These are phyloP conservation scores for Stagonosporopsis cucurbitacearum DNA, from an alignment of 2,329 filamentous ascomycete genomes.

Conservation along the genomic window DNA sequence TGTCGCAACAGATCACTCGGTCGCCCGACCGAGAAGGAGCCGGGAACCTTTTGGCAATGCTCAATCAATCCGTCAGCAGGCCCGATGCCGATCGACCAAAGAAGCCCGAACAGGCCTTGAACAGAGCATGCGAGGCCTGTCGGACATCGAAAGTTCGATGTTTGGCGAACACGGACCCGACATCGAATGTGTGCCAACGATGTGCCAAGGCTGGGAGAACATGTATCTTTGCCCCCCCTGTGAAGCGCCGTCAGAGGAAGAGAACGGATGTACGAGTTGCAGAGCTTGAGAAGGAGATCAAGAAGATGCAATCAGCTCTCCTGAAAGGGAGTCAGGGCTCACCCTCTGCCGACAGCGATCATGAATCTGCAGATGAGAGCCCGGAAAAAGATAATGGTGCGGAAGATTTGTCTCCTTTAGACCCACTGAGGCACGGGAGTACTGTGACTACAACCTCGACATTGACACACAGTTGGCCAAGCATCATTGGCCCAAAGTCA, in stretches of 20 bases:
- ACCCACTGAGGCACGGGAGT: constrained; percentile 21
- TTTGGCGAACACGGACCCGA: constrained; percentile 33
- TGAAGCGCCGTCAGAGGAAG: constrained; percentile 45
- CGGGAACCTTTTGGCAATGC: constrained; percentile 20
- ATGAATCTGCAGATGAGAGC: constrained; percentile 39
- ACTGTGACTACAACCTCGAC: constrained; percentile 16
- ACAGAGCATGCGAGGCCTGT: constrained; percentile 47
- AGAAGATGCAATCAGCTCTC: constrained; percentile 41
- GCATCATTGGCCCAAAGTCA: constrained; percentile 3
- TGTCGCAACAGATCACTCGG: constrained; percentile 20
- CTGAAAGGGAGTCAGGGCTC: constrained; percentile 34
- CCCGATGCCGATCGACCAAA: constrained; percentile 24
- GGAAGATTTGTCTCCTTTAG: constrained; percentile 24
- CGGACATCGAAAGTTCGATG: constrained; percentile 47
- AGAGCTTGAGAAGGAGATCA: constrained; percentile 46
- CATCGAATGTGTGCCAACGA: constrained; percentile 42
- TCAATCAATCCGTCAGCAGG: constrained; percentile 23
- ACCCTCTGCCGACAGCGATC: constrained; percentile 34
- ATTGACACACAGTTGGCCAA: constrained; percentile 18
- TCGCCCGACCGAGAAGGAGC: constrained; percentile 13
- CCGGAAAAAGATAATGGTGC: constrained; percentile 23
- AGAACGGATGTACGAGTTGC: constrained; percentile 47
- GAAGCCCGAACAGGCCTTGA: constrained; percentile 41
- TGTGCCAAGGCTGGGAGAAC: constrained; percentile 43
- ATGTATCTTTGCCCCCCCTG: constrained; percentile 47